These are phyloP conservation scores for Aspergillus awamori DNA, from an alignment of 2,329 filamentous ascomycete genomes.

Conservation along the genomic window DNA sequence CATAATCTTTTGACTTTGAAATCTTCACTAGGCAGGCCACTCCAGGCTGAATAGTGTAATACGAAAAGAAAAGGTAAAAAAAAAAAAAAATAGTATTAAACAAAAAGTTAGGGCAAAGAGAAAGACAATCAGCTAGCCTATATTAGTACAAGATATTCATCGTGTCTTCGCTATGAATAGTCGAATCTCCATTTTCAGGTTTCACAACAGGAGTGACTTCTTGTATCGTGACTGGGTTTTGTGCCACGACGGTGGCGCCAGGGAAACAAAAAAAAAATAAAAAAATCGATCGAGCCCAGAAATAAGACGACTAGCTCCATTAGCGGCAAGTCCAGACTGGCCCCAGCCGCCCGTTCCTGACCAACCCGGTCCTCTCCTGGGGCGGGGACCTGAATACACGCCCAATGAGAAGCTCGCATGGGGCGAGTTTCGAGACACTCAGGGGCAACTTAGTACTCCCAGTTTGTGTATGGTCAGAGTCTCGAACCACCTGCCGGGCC, in stretches of 20 bases:
- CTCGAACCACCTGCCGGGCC: conserved; percentile 17
- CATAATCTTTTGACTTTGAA: too few species aligned
- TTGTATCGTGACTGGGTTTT: not conserved
- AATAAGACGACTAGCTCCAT: conserved; percentile 1
- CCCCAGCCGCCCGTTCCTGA: conserved; percentile 3
- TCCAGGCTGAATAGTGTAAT: too few species aligned
- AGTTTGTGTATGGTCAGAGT: conserved; percentile 14
- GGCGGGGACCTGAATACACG: not conserved
- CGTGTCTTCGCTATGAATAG: too few species aligned
- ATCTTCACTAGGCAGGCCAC: too few species aligned
- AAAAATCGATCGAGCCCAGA: not conserved
- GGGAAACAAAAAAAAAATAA: too few species aligned
- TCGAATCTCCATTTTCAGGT: not conserved
- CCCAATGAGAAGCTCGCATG: conserved; percentile 14
- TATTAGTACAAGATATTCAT: too few species aligned
- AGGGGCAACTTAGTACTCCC: conserved; percentile 18
- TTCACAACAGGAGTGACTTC: not conserved
- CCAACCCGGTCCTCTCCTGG: conserved; percentile 7
- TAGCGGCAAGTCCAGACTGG: conserved; percentile 15
- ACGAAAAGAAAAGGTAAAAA: too few species aligned
- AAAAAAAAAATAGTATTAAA: too few species aligned
- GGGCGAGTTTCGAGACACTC: conserved; percentile 22
- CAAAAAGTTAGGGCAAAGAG: too few species aligned
- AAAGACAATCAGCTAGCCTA: too few species aligned
- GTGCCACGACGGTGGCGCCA: not conserved